Percentiles rank a stretch among this genome's conserved stretches.
phyloP scores from a whole-genome alignment of 1,139 yeast species.

The Hansenula lynferdii region DNA sequence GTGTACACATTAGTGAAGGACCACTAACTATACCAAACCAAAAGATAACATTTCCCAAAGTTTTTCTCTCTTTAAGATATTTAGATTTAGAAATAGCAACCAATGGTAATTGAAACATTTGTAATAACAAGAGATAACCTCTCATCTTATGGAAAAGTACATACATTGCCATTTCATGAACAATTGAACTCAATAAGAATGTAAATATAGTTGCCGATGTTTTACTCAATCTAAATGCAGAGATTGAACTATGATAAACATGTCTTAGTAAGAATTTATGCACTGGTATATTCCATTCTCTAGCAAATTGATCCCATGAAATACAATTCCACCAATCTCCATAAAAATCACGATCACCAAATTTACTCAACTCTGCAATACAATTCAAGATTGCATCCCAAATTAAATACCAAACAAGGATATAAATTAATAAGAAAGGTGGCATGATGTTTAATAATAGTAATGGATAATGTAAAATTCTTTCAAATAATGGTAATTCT shows the following conservation, averaged over 20 bases:
- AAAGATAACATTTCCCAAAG: slow-evolving; percentile 76
- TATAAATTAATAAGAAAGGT: slow-evolving; percentile 67
- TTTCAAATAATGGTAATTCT: slow-evolving; percentile 38
- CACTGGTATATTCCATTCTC: slow-evolving; percentile 96
- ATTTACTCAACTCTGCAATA: slow-evolving; percentile 79
- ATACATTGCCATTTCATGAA: slow-evolving; percentile 92
- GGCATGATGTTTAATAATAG: slow-evolving; percentile 75
- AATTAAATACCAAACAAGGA: slow-evolving; percentile 78
- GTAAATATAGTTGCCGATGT: slow-evolving; percentile 72
- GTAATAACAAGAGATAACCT: slow-evolving; percentile 74
- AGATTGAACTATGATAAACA: slow-evolving; percentile 88
- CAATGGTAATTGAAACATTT: slow-evolving; percentile 71
- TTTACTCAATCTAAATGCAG: slow-evolving; percentile 66
- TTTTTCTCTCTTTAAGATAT: slow-evolving; percentile 46
- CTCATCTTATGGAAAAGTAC: slow-evolving; percentile 76
- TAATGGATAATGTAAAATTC: slow-evolving; percentile 49
- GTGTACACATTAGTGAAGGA: slow-evolving; percentile 82
- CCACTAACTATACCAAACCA: slow-evolving; percentile 93
- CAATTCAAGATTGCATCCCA: slow-evolving; percentile 93
- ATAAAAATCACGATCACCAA: slow-evolving; percentile 89
- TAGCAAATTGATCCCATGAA: slow-evolving; percentile 90
- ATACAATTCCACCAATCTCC: slow-evolving; percentile 98
- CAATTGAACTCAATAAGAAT: slow-evolving; percentile 71
- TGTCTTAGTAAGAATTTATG: slow-evolving; percentile 86
- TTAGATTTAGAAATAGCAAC: slow-evolving; percentile 48